These are phyloP conservation scores for Kurtzmaniella cleridarum DNA, from an alignment of 805 yeast species.

Conservation along the genomic window DNA sequence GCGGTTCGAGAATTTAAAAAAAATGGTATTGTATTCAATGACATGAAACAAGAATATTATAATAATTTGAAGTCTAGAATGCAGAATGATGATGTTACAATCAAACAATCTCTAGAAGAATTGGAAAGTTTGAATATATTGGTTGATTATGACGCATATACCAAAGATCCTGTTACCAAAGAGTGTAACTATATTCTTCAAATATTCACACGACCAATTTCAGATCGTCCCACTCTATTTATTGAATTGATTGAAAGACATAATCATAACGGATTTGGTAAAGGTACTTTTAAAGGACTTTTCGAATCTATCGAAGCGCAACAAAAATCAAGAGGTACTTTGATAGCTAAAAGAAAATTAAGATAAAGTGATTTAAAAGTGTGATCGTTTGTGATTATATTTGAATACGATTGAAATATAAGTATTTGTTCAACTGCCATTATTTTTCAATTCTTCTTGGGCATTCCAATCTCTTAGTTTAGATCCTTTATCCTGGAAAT, in stretches of 20 bases:
- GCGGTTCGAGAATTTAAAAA: slow-evolving; percentile 48
- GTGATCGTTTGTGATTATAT: too few relatives aligned
- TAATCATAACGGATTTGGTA: slow-evolving; percentile 83
- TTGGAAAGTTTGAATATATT: slow-evolving; percentile 53
- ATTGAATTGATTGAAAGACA: slow-evolving; percentile 76
- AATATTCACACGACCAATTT: slow-evolving; percentile 70
- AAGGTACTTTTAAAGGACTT: slow-evolving; percentile 79
- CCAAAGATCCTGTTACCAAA: slow-evolving; percentile 16
- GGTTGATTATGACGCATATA: slow-evolving; percentile 67
- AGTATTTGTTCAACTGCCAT: background rate
- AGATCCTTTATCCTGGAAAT: slow-evolving; percentile 20
- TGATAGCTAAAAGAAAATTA: slow-evolving; percentile 12
- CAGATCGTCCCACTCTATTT: slow-evolving; percentile 77
- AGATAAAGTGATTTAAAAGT: too few relatives aligned
- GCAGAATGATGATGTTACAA: slow-evolving; percentile 32
- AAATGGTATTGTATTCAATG: slow-evolving; percentile 70
- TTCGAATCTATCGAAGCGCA: slow-evolving; percentile 80
- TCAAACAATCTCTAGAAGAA: slow-evolving; percentile 48
- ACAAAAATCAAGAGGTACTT: slow-evolving; percentile 66
- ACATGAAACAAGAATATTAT: slow-evolving; percentile 57
- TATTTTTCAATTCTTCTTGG: background rate
- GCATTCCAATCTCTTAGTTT: slow-evolving; percentile 11
- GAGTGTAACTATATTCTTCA: slow-evolving; percentile 68
- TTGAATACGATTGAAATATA: background rate
- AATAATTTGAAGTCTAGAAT: slow-evolving; percentile 42